phyloP scores from a whole-genome alignment of 208 protist genomes.

The Strigomonas oncopelti region DNA sequence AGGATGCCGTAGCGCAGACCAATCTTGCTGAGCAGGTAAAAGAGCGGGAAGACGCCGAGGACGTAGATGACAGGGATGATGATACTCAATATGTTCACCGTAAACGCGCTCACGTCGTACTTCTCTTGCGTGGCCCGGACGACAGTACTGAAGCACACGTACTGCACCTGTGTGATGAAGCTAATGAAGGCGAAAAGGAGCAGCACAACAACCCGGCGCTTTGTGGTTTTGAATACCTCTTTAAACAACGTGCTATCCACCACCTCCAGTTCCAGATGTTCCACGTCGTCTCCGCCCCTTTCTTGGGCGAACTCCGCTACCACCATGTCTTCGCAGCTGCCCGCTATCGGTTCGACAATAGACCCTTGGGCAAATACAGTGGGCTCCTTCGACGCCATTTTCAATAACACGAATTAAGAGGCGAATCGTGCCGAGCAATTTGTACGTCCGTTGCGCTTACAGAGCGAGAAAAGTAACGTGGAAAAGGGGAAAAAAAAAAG shows the following conservation, averaged over 20 bases:
- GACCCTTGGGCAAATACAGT: not conserved
- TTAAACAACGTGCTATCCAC: not conserved
- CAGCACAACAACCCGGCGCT: conserved; percentile 31
- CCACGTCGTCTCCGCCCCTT: not conserved
- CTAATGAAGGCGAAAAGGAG: conserved; percentile 28
- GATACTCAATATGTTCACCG: conserved; percentile 38
- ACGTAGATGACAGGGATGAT: conserved; percentile 39
- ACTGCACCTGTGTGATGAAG: conserved; percentile 50
- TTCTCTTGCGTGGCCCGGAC: conserved; percentile 32
- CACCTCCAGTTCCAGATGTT: not conserved
- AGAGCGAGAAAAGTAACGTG: not conserved
- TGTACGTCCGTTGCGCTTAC: not conserved
- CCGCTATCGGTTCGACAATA: not conserved
- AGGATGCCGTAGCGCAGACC: conserved; percentile 43
- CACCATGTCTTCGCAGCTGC: not conserved
- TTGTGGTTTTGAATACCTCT: conserved; percentile 18
- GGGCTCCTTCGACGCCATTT: not conserved
- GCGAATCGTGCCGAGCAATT: not conserved
- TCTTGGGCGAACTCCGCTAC: conserved; percentile 1
- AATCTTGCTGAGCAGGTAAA: conserved; percentile 37
- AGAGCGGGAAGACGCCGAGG: conserved; percentile 33
- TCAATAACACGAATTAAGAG: not conserved
- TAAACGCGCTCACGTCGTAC: conserved; percentile 29
- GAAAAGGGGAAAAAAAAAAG: not conserved
- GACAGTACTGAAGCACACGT: conserved; percentile 40